These are phyloP conservation scores for Phlebopus sp. DNA, from an alignment of 1,284 basidiomycete species.

Conservation along the genomic window DNA sequence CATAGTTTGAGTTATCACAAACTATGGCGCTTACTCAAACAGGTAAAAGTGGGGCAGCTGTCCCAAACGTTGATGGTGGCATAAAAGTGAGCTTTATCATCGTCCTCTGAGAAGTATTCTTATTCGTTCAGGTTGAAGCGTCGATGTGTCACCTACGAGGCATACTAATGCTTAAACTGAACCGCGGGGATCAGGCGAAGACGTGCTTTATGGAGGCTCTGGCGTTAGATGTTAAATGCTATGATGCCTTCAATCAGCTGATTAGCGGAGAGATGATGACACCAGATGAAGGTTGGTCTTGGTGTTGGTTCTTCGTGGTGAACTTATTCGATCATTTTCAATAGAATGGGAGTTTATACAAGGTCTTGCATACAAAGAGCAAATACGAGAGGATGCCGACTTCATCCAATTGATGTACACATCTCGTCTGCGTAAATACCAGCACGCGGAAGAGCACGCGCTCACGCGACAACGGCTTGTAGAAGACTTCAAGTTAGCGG, in stretches of 20 bases:
- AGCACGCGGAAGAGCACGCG: conserved; percentile 79
- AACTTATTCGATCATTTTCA: conserved; percentile 4
- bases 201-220: conserved; percentile 94
- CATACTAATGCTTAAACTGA: conserved; percentile 90
- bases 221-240: conserved; percentile 94
- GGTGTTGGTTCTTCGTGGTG: neutral
- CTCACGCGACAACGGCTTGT: conserved; percentile 72
- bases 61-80: conserved; percentile 78
- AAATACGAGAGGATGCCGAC: conserved; percentile 82
- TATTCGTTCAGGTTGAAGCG: conserved; percentile 72
- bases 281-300: conserved; percentile 75
- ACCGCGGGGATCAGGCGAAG: conserved; percentile 86
- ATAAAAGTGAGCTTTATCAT: conserved; percentile 63
- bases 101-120: conserved; percentile 7
- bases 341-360: conserved; percentile 96
- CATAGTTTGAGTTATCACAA: neutral
- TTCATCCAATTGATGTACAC: conserved; percentile 93
- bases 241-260: conserved; percentile 91
- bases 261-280: conserved; percentile 93
- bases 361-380: conserved; percentile 77
- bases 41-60: conserved; percentile 63
- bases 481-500: conserved; percentile 74
- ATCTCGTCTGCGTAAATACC: conserved; percentile 86
- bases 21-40: conserved; percentile 8
- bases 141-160: conserved; percentile 95